phyloP scores from a whole-genome alignment of 2,329 filamentous ascomycete genomes.

The Endothia cerciana region DNA sequence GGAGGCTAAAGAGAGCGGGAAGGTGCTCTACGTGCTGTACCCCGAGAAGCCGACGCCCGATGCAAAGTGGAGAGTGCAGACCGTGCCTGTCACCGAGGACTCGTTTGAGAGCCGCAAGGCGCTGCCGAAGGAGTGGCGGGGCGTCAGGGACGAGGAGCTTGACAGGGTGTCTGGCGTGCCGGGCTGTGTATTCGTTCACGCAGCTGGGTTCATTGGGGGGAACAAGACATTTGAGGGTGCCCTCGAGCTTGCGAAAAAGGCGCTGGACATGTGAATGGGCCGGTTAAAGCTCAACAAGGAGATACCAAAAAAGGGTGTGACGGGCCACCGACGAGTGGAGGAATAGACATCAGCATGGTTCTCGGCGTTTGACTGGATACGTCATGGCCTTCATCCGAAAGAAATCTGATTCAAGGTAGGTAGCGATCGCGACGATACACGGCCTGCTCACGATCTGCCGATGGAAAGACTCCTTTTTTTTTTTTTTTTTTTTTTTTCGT shows the following conservation, averaged over 20 bases:
- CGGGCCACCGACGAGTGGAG: slow-evolving; percentile 12
- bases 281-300: not conserved
- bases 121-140: slow-evolving; percentile 88
- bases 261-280: slow-evolving; percentile 52
- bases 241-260: slow-evolving; percentile 81
- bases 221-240: slow-evolving; percentile 91
- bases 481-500: no score
- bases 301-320: not conserved
- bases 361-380: not conserved
- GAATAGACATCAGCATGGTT: not conserved
- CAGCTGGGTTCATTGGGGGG: slow-evolving; percentile 93
- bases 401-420: not conserved
- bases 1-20: slow-evolving; percentile 53
- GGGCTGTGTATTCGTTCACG: slow-evolving; percentile 90
- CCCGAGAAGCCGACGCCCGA: slow-evolving; percentile 76
- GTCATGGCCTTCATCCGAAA: not conserved
- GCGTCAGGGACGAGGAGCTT: slow-evolving; percentile 83
- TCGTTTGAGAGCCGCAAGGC: slow-evolving; percentile 93
- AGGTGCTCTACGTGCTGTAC: slow-evolving; percentile 87
- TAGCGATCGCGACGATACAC: not conserved
- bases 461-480: not conserved
- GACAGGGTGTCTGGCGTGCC: slow-evolving; percentile 70
- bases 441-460: not conserved
- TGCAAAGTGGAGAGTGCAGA: slow-evolving; percentile 91
- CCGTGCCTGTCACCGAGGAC: slow-evolving; percentile 81